These are phyloP conservation scores for Salisapilia sapeloensis DNA, from an alignment of 352 stramenopile genomes.

Conservation along the genomic window DNA sequence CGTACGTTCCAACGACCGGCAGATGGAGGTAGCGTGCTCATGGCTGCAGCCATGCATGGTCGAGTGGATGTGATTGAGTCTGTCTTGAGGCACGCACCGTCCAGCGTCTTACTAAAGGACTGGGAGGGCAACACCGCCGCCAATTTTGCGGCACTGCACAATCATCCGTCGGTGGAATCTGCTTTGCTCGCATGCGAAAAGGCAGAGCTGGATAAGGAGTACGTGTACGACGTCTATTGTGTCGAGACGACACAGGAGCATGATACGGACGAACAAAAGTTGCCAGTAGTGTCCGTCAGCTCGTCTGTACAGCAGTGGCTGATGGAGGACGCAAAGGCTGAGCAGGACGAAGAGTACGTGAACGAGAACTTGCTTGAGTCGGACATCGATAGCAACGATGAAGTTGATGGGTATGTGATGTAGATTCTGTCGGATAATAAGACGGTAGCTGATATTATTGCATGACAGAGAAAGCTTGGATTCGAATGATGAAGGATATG, in stretches of 20 bases:
- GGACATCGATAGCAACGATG: conserved; percentile 48
- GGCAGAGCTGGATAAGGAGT: conserved; percentile 61
- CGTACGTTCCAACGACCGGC: conserved; percentile 48
- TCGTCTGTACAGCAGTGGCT: conserved; percentile 67
- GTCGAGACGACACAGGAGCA: conserved; percentile 30
- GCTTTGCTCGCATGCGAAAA: conserved; percentile 57
- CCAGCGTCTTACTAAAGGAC: conserved; percentile 39
- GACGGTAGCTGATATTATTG: conserved; percentile 2
- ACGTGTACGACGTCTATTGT: conserved; percentile 77
- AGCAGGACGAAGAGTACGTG: conserved; percentile 26
- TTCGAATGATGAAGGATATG: conserved; percentile 71
- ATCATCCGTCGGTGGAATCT: conserved; percentile 34
- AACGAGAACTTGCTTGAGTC: conserved; percentile 70
- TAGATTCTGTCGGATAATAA: conserved; percentile 13
- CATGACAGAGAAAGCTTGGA: conserved; percentile 48
- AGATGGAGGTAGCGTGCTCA: conserved; percentile 56
- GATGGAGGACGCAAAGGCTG: conserved; percentile 26
- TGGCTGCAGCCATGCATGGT: conserved; percentile 57
- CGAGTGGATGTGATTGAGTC: conserved; percentile 66
- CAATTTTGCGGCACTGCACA: conserved; percentile 31
- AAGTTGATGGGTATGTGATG: conserved; percentile 39
- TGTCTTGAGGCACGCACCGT: conserved; percentile 23
- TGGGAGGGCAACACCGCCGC: conserved; percentile 37
- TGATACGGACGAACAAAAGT: conserved; percentile 5
- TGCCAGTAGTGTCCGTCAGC: conserved; percentile 51